Conservation (phyloP, 169 alveolate species). For the Eimeria zaria region DNA sequence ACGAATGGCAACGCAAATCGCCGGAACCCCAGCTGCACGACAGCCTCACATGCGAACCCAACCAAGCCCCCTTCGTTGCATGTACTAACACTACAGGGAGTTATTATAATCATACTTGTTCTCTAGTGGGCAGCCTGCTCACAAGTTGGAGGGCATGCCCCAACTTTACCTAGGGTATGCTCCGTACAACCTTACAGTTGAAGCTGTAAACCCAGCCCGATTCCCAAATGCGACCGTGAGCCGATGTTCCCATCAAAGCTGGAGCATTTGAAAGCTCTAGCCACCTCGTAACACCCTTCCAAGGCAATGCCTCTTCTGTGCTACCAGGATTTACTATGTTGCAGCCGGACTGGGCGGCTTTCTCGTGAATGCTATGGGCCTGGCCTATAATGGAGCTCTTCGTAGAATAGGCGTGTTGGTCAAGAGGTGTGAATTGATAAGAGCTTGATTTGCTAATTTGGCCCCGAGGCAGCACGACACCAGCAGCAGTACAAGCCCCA, state of each 20-base stretch:
- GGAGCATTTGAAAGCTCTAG: not conserved
- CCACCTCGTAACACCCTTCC: not conserved
- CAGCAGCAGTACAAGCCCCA: conserved; percentile 38
- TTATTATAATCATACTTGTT: no score
- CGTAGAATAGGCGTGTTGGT: not conserved
- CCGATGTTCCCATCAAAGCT: not conserved
- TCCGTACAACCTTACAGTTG: no score
- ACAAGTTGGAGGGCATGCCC: no score
- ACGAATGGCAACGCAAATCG: not conserved
- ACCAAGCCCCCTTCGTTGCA: not conserved
- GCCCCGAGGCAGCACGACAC: not conserved
- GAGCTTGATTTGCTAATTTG: not conserved
- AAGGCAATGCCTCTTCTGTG: not conserved
- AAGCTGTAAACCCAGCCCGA: no score
- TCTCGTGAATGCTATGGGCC: not conserved
- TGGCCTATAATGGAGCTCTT: not conserved
- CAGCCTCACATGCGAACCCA: not conserved
- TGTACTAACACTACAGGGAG: no score
- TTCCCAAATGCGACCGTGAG: not conserved
- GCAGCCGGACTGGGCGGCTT: not conserved
- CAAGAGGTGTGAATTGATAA: not conserved
- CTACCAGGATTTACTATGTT: not conserved
- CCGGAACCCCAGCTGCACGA: not conserved
- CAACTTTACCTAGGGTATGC: no score
- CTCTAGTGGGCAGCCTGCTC: no score